Evolutionary conservation across 371 early-diverging fungal species (phyloP).

Genomic region (Blakeslea trispora): DNA sequence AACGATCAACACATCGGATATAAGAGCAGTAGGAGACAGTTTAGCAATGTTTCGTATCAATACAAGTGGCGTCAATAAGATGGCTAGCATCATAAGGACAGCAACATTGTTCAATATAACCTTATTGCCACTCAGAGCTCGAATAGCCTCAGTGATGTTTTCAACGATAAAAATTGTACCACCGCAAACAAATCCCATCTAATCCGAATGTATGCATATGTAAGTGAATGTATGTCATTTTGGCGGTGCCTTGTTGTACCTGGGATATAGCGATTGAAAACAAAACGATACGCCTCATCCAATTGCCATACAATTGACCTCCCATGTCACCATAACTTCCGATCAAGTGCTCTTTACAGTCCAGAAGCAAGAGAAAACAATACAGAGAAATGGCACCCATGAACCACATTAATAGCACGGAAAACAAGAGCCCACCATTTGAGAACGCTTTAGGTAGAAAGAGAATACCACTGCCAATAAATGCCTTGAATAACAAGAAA

Average conservation of each 20-base stretch:
- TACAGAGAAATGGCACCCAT: conserved; percentile 70
- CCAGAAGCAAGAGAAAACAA: conserved; percentile 67
- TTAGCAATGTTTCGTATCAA: conserved; percentile 86
- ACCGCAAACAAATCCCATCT: conserved; percentile 88
- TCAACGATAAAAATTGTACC: conserved; percentile 87
- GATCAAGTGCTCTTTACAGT: conserved; percentile 63
- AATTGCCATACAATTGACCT: conserved; percentile 75
- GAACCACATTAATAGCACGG: conserved; percentile 60
- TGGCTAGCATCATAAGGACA: conserved; percentile 23
- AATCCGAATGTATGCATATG: not conserved
- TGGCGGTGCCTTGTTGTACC: conserved; percentile 29
- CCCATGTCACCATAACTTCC: conserved; percentile 95
- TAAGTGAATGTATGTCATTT: no score
- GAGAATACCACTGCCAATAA: conserved; percentile 81
- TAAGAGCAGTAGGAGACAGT: conserved; percentile 77
- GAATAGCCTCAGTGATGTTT: conserved; percentile 71
- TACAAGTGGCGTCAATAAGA: conserved; percentile 68
- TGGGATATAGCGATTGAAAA: conserved; percentile 84
- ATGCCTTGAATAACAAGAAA: conserved; percentile 70
- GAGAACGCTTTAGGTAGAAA: conserved; percentile 82
- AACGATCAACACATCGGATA: conserved; percentile 90
- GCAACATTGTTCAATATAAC: conserved; percentile 32
- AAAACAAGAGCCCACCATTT: conserved; percentile 77
- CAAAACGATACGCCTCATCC: conserved; percentile 77
- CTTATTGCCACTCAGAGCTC: conserved; percentile 61